Percentiles rank a stretch among this genome's conserved stretches.
phyloP scores from a whole-genome alignment of 2,329 filamentous ascomycete species.

The Nemania sp. region DNA sequence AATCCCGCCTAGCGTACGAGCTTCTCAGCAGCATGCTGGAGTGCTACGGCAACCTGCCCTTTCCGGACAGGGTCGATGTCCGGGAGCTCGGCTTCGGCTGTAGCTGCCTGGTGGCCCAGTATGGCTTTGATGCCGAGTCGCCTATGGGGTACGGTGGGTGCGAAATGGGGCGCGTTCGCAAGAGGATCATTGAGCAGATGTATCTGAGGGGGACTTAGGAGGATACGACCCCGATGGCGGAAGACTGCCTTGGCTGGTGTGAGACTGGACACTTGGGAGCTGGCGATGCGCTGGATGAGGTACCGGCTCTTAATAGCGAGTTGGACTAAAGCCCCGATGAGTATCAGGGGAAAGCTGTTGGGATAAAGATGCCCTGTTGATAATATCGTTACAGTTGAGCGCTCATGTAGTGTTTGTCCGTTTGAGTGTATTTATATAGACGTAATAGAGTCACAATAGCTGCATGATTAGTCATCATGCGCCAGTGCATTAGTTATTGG shows the following conservation, averaged over 20 bases:
- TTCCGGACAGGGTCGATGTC: constrained; percentile 21
- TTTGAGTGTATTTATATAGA: no score
- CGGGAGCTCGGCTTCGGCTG: not conserved
- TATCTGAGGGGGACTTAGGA: not conserved
- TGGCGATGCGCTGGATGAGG: not conserved
- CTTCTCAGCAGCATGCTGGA: constrained; percentile 18
- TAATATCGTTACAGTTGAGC: no score
- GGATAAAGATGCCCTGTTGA: not conserved
- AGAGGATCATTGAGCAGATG: no score
- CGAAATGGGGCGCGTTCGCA: no score
- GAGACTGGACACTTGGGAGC: not conserved
- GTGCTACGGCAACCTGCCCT: constrained; percentile 19
- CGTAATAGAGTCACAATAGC: no score
- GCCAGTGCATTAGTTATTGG: no score
- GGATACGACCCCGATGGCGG: not conserved
- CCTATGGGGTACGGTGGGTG: no score
- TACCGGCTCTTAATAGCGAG: not conserved
- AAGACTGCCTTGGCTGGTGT: not conserved
- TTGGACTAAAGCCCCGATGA: not conserved
- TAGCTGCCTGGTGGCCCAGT: no score
- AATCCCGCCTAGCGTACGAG: constrained; percentile 11
- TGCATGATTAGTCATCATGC: no score
- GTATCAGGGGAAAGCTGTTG: not conserved
- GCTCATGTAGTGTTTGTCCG: no score
- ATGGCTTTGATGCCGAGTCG: no score